phyloP scores from a whole-genome alignment of 305 asterid genomes.

The Stenogyne calaminthoides region DNA sequence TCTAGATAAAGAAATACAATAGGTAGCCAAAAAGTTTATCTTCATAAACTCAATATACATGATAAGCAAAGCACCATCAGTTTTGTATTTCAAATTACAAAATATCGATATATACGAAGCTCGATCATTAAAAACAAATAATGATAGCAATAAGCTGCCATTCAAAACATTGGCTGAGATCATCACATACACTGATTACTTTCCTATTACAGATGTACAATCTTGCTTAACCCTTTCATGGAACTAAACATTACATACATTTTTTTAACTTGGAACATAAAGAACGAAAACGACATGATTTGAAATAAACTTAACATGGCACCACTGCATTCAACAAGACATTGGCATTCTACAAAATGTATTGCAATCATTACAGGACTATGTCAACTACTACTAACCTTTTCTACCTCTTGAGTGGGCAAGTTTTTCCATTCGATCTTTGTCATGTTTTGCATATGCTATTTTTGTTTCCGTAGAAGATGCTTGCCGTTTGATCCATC shows the following conservation, averaged over 20 bases:
- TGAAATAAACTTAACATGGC: background rate
- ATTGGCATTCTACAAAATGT: background rate
- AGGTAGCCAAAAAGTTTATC: background rate
- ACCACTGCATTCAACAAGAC: background rate
- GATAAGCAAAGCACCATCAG: background rate
- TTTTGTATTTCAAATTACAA: background rate
- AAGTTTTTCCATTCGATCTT: background rate
- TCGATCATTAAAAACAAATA: background rate
- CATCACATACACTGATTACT: too few relatives aligned
- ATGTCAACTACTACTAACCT: too few relatives aligned
- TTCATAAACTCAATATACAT: background rate
- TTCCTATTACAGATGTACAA: too few relatives aligned
- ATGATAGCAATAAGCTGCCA: background rate
- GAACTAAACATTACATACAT: too few relatives aligned
- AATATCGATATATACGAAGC: background rate
- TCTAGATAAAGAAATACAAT: background rate
- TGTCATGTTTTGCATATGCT: background rate
- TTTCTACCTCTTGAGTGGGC: background rate
- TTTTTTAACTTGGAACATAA: too few relatives aligned
- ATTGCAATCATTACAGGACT: background rate
- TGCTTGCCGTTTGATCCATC: background rate
- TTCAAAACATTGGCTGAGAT: conserved; percentile 4
- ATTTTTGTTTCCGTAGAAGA: background rate
- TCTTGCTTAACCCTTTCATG: too few relatives aligned
- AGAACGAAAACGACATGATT: too few relatives aligned